These are phyloP conservation scores for Brassica rapa DNA, from an alignment of 345 rosid genomes.

Conservation along the genomic window DNA sequence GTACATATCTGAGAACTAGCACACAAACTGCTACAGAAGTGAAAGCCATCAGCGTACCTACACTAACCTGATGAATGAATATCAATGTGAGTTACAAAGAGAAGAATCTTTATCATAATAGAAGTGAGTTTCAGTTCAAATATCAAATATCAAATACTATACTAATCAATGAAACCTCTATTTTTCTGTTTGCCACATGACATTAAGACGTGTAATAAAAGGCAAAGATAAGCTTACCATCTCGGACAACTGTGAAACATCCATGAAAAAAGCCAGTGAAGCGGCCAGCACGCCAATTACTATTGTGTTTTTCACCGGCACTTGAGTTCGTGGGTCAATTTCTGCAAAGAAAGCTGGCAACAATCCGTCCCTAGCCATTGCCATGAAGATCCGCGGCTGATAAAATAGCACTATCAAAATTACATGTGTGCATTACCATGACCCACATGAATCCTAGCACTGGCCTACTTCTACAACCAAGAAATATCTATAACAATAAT, in stretches of 20 bases:
- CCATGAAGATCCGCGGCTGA: slow-evolving; percentile 74
- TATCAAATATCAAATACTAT: not conserved
- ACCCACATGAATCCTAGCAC: slow-evolving; percentile 3
- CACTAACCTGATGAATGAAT: slow-evolving; percentile 58
- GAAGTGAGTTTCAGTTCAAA: not conserved
- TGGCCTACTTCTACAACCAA: not conserved
- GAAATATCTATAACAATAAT: not conserved
- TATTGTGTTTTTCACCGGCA: slow-evolving; percentile 70
- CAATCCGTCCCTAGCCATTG: slow-evolving; percentile 80
- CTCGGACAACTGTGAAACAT: slow-evolving; percentile 65
- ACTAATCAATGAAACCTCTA: slow-evolving; percentile 16
- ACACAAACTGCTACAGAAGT: slow-evolving; percentile 65
- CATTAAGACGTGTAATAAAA: not conserved
- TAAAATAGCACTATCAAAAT: slow-evolving; percentile 27
- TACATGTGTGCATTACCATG: slow-evolving; percentile 1
- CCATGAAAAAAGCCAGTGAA: slow-evolving; percentile 61
- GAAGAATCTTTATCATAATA: not conserved
- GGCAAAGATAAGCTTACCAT: slow-evolving; percentile 50
- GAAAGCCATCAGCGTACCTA: slow-evolving; percentile 73
- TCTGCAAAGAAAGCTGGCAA: slow-evolving; percentile 72
- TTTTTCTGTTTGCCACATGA: slow-evolving; percentile 9
- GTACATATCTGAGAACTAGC: slow-evolving; percentile 65
- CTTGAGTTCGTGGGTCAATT: slow-evolving; percentile 58
- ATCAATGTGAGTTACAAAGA: slow-evolving; percentile 11
- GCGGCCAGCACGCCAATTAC: slow-evolving; percentile 55